Percentiles rank a stretch among this genome's conserved stretches.
Evolutionary conservation across 768 basidiomycete species (phyloP).

Genomic region (Aureoboletus auriporus): DNA sequence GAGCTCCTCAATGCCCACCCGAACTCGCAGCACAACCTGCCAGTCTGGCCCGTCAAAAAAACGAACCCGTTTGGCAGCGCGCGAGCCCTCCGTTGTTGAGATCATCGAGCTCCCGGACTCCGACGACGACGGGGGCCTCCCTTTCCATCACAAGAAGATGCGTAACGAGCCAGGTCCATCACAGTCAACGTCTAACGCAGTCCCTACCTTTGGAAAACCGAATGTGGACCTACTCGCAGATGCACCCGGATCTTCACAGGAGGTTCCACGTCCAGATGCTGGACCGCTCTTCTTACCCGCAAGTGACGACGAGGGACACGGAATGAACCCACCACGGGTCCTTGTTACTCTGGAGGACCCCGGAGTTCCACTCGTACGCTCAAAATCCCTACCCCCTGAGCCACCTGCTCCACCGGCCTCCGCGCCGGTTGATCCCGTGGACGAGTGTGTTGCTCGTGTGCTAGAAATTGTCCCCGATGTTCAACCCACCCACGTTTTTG

Average conservation of each 20-base stretch:
- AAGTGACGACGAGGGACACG: conserved; percentile 31
- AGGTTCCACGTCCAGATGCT: neutral
- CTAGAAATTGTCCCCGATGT: conserved; percentile 74
- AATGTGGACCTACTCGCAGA: conserved; percentile 8
- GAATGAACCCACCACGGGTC: neutral
- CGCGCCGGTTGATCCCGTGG: conserved; percentile 18
- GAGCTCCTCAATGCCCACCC: conserved; percentile 5
- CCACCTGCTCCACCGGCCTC: conserved; percentile 4
- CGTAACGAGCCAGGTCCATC: neutral
- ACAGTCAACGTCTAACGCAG: neutral
- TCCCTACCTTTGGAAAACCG: conserved; percentile 12
- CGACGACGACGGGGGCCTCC: conserved; percentile 32
- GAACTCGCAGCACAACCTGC: conserved; percentile 16
- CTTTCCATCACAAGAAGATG: neutral
- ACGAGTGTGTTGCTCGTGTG: conserved; percentile 43
- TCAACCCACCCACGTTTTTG: conserved; percentile 47
- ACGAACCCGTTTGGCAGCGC: conserved; percentile 6
- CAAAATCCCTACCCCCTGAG: neutral
- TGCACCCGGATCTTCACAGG: conserved; percentile 12
- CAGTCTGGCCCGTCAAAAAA: conserved; percentile 19
- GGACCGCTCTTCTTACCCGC: conserved; percentile 37
- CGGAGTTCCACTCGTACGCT: neutral
- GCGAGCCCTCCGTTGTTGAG: conserved; percentile 15
- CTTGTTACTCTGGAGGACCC: neutral
- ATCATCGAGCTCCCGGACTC: conserved; percentile 54